Evolutionary conservation across 148 eudicot species (phyloP).

Genomic region (Simmondsia chinensis): DNA sequence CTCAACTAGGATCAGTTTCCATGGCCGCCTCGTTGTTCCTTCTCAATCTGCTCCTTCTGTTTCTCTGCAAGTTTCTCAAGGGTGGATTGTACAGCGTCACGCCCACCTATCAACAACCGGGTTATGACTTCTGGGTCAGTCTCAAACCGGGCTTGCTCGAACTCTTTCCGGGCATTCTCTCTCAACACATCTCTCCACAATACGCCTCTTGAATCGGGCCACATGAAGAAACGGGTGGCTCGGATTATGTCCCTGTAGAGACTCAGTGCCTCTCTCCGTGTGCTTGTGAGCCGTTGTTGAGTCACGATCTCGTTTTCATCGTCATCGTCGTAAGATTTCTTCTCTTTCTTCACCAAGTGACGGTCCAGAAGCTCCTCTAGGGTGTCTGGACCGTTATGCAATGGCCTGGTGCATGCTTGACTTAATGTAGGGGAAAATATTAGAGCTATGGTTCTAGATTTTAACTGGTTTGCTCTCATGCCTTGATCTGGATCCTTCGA

Average conservation of each 20-base stretch:
- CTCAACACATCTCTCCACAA: conserved; percentile 75
- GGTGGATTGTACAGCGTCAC: conserved; percentile 62
- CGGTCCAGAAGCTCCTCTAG: conserved; percentile 73
- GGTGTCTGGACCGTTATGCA: conserved; percentile 78
- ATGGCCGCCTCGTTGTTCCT: no score
- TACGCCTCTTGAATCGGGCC: conserved; percentile 59
- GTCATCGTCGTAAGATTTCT: conserved; percentile 19
- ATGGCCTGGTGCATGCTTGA: conserved; percentile 4
- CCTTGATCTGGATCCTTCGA: no score
- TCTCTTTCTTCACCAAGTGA: conserved; percentile 50
- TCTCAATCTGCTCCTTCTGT: conserved; percentile 52
- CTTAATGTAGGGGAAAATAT: background rate
- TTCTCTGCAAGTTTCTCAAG: conserved; percentile 69
- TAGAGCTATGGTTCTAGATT: conserved; percentile 2
- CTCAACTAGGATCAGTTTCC: no score
- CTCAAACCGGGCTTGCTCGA: conserved; percentile 71
- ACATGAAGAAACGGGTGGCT: conserved; percentile 74
- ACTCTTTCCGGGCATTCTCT: conserved; percentile 71
- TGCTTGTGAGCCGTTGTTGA: conserved; percentile 76
- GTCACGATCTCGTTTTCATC: conserved; percentile 44
- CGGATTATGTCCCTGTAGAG: conserved; percentile 80
- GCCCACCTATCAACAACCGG: conserved; percentile 60
- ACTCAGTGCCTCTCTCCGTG: conserved; percentile 66
- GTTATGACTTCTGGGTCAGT: conserved; percentile 76
- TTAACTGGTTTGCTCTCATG: conserved; percentile 12